Base-by-base conservation (phyloP, 2,329 filamentous ascomycete species). In the Trichoderma koningiopsis region DNA sequence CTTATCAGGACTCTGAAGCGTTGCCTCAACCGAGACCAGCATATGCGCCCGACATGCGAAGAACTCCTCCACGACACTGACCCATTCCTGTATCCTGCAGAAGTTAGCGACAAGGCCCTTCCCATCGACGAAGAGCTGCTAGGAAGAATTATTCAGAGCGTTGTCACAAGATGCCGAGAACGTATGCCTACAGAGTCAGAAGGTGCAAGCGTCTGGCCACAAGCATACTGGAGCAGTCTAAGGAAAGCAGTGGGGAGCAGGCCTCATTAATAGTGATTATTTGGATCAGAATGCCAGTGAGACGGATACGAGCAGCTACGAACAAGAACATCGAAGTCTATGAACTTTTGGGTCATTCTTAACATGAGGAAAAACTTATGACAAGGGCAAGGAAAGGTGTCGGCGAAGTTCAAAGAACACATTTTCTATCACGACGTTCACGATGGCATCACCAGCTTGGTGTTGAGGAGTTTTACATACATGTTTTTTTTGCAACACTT, bases 101-200 rank as follows among this genome's bases (percentile, higher is more conserved):
- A 89, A 75, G 80, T 86, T 8, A 80, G 82, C 56, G 85, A 86
- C 16, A 83, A 83, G 70, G 82, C 86, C 13, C 78, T 90, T 19
- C 87, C 88, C 4, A 84, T 91, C 65, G 87, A 87, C 22, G 87
- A 90, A 76, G 88, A 90, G 73, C 79, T 90, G 63, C 82, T 91
- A 35, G 84, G 84, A 37, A 81, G 87, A 57, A 88, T 91, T 72
- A 85, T 91, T 70, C 85, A 89, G 78, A 89, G 86, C 74, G 87
- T 90, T 24, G 87, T 88, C 19, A 80, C 83, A 22, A 83, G 87
- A 68, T 89, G 88, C 71, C 83, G 84, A 61, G 86, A 89, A 72
- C 80, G 84, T 27, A 84, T 87, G 80, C 88, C 88, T 0, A 86
- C 83, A 2, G 88, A 90, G 55, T 82, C 82, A 0, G 88, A 91